These are phyloP conservation scores for Auricularia auricula-judae DNA, from an alignment of 768 basidiomycete species.

Conservation along the genomic window DNA sequence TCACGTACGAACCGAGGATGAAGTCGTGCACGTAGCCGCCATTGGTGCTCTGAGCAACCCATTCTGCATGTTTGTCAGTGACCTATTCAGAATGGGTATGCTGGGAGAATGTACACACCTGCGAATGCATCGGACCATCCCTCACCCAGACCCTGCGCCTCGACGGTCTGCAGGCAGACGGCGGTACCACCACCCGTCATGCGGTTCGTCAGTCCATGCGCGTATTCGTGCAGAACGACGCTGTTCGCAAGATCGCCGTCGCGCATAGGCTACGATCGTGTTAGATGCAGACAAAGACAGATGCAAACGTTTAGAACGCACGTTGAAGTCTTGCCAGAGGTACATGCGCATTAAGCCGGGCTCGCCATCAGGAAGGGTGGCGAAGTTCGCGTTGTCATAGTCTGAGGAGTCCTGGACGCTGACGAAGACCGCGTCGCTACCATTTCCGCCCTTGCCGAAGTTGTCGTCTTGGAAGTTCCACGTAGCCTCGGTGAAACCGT, in stretches of 20 bases:
- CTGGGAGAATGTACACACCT: too few relatives aligned
- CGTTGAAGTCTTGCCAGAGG: slow-evolving; percentile 22
- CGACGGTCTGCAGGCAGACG: slow-evolving; percentile 7
- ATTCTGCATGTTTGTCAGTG: slow-evolving; percentile 8
- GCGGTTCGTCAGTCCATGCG: slow-evolving; percentile 32
- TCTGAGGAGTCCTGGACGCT: slow-evolving; percentile 22
- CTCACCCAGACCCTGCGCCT: slow-evolving; percentile 30
- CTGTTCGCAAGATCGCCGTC: slow-evolving; percentile 27
- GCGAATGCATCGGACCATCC: slow-evolving; percentile 28
- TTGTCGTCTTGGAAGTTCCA: slow-evolving; percentile 29
- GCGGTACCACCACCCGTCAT: slow-evolving; percentile 24
- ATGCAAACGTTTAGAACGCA: slow-evolving; percentile 22
- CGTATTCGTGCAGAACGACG: slow-evolving; percentile 23
- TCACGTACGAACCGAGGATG: slow-evolving; percentile 26
- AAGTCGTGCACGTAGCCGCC: slow-evolving; percentile 17
- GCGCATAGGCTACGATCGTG: slow-evolving; percentile 8
- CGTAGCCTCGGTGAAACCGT: slow-evolving; percentile 8
- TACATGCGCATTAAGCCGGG: slow-evolving; percentile 10
- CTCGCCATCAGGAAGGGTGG: slow-evolving; percentile 18
- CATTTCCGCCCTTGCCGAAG: slow-evolving; percentile 25
- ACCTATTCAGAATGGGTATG: too few relatives aligned
- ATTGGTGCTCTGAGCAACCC: slow-evolving; percentile 7
- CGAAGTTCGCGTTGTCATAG: slow-evolving; percentile 20
- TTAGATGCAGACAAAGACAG: slow-evolving; percentile 9
- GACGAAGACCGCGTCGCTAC: slow-evolving; percentile 24